These are phyloP conservation scores for Trichoderma asperellum DNA, from an alignment of 2,329 filamentous ascomycete genomes.

Conservation along the genomic window DNA sequence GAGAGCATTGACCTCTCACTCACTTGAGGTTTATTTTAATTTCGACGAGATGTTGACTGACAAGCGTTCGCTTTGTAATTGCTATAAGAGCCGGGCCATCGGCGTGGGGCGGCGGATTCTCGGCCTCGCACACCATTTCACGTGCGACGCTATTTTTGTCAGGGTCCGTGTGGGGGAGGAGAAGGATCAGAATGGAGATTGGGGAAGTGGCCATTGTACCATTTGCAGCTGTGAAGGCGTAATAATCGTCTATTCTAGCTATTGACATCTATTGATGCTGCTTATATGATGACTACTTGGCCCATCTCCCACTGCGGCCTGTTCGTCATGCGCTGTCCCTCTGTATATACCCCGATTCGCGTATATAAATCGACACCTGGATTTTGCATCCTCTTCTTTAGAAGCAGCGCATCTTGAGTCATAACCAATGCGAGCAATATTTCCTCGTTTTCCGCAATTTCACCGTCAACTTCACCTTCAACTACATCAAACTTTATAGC, in stretches of 20 bases:
- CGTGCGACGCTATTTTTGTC: slow-evolving; percentile 14
- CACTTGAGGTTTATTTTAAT: background rate
- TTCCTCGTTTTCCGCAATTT: background rate
- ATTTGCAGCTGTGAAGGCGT: background rate
- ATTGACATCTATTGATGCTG: background rate
- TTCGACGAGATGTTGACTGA: background rate
- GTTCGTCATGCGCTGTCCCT: background rate
- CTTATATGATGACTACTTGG: background rate
- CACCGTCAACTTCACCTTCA: background rate
- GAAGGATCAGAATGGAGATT: background rate
- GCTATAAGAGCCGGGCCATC: slow-evolving; percentile 3
- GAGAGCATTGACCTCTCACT: background rate
- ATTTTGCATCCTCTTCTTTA: background rate
- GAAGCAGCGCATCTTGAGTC: slow-evolving; percentile 14
- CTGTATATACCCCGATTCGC: slow-evolving; percentile 5
- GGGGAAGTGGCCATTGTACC: background rate
- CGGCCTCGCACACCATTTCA: slow-evolving; percentile 28
- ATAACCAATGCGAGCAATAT: background rate
- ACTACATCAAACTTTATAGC: slow-evolving; percentile 6
- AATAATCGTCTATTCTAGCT: no score
- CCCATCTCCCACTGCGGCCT: slow-evolving; percentile 1
- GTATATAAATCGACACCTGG: background rate
- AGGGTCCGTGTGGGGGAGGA: background rate
- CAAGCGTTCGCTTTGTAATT: slow-evolving; percentile 17
- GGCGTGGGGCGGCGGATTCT: slow-evolving; percentile 23